phyloP scores from a whole-genome alignment of 1,139 yeast genomes.

The Diutina mesorugosa region DNA sequence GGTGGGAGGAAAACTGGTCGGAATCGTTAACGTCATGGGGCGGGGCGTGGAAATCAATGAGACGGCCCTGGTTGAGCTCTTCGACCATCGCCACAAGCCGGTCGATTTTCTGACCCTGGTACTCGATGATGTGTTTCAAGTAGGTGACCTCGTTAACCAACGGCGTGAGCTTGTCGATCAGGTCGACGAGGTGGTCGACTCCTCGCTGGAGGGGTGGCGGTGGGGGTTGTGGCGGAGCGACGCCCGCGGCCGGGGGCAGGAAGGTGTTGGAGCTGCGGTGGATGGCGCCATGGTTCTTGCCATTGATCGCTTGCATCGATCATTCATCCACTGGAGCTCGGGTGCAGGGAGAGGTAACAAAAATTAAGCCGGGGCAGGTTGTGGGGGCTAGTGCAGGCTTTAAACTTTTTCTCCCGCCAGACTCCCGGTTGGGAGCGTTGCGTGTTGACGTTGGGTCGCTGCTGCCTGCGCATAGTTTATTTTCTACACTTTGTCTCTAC shows the following conservation, averaged over 20 bases:
- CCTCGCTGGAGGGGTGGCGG: background rate
- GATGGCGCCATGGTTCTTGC: background rate
- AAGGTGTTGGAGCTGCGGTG: background rate
- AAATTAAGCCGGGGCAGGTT: background rate
- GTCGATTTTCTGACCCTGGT: constrained; percentile 26
- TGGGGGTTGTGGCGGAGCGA: background rate
- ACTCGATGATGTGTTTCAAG: constrained; percentile 24
- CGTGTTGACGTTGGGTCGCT: background rate
- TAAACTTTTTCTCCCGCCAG: background rate
- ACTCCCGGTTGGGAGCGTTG: background rate
- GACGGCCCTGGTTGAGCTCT: constrained; percentile 6
- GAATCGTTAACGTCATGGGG: background rate
- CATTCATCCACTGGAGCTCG: background rate
- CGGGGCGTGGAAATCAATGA: background rate
- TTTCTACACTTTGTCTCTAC: background rate
- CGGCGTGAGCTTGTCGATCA: constrained; percentile 10
- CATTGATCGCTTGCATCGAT: constrained; percentile 2
- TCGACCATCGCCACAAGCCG: constrained; percentile 17
- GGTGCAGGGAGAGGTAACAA: background rate
- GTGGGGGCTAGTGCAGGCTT: background rate
- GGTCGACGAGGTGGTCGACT: constrained; percentile 9
- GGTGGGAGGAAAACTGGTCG: background rate
- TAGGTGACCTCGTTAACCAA: constrained; percentile 22
- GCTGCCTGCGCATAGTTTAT: background rate
- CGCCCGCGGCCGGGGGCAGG: background rate